phyloP scores from a whole-genome alignment of 768 basidiomycete species.

The Leucosporidium creatinivorum region DNA sequence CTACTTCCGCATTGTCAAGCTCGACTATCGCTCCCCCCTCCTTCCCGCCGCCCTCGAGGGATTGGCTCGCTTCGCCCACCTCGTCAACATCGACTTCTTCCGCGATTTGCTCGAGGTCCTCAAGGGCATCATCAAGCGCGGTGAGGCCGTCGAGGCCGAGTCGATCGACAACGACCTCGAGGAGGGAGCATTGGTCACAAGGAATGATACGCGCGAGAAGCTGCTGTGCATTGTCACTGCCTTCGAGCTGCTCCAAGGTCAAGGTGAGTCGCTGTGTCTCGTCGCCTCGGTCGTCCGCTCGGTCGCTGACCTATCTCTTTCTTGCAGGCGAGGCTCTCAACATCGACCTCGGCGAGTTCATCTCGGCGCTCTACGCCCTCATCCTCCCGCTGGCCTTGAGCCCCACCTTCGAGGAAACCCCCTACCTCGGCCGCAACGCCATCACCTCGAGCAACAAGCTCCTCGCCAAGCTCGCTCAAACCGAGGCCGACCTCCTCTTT shows the following conservation, averaged over 20 bases:
- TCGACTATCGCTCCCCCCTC: constrained; percentile 59
- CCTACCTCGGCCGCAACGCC: constrained; percentile 39
- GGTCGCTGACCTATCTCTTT: neutral
- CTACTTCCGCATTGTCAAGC: constrained; percentile 93
- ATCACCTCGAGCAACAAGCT: constrained; percentile 21
- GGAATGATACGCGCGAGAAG: constrained; percentile 38
- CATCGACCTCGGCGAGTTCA: constrained; percentile 86
- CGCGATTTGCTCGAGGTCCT: constrained; percentile 83
- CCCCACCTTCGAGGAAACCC: constrained; percentile 56
- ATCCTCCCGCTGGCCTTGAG: constrained; percentile 66
- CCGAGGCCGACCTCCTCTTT: constrained; percentile 63
- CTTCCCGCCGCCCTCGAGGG: constrained; percentile 83
- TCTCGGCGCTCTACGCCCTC: constrained; percentile 71
- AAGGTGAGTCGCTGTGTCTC: constrained; percentile 55
- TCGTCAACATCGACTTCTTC: constrained; percentile 98
- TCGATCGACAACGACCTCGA: constrained; percentile 9
- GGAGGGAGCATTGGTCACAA: constrained; percentile 13
- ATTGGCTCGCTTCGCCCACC: constrained; percentile 85
- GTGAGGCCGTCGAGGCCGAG: constrained; percentile 14
- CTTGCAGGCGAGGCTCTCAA: constrained; percentile 91
- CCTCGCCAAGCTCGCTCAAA: constrained; percentile 32
- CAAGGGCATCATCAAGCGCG: constrained; percentile 61
- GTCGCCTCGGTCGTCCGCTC: constrained; percentile 6
- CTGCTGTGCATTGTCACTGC: constrained; percentile 87
- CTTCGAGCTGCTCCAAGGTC: constrained; percentile 92